Conservation (phyloP, 495 filamentous ascomycete genomes). For the Penicillium maclennaniae region DNA sequence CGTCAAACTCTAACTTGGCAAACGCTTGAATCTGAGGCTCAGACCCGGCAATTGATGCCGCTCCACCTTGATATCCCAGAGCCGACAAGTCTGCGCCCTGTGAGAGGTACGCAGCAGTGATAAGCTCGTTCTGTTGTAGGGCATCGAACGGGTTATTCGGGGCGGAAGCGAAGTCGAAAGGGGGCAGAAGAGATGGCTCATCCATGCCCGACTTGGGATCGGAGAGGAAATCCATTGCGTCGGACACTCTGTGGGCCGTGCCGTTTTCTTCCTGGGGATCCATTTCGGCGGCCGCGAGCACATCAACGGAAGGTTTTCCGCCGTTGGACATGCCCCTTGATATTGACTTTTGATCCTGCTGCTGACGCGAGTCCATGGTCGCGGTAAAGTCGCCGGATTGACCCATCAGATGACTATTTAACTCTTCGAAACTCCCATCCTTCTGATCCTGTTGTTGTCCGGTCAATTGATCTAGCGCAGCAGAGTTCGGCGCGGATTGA, state of each 20-base stretch:
- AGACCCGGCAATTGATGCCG: conserved; percentile 39
- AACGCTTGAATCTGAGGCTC: conserved; percentile 56
- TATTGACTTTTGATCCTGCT: conserved; percentile 7
- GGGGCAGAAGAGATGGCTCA: conserved; percentile 35
- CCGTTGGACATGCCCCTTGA: conserved; percentile 22
- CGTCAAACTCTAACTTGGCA: conserved; percentile 67
- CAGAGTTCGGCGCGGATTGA: conserved; percentile 24
- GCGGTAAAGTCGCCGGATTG: conserved; percentile 6
- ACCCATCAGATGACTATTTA: conserved; percentile 11
- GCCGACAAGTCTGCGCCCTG: conserved; percentile 39
- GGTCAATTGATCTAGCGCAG: conserved; percentile 10
- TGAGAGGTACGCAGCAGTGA: conserved; percentile 40
- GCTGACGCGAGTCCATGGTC: conserved; percentile 7
- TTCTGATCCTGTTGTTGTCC: conserved; percentile 9
- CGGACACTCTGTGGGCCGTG: conserved; percentile 10
- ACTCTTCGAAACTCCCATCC: conserved; percentile 23
- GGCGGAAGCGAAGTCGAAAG: conserved; percentile 35
- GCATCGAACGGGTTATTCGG: conserved; percentile 38
- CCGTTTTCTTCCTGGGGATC: conserved; percentile 6
- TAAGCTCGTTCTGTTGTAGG: conserved; percentile 41
- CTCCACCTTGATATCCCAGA: conserved; percentile 39
- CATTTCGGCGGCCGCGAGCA: conserved; percentile 15
- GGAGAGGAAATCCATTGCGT: conserved; percentile 28
- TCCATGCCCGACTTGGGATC: conserved; percentile 35
- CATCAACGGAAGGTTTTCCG: conserved; percentile 15